Conservation (phyloP, 2,329 filamentous ascomycete species). For the Endoconidiophora polonica region DNA sequence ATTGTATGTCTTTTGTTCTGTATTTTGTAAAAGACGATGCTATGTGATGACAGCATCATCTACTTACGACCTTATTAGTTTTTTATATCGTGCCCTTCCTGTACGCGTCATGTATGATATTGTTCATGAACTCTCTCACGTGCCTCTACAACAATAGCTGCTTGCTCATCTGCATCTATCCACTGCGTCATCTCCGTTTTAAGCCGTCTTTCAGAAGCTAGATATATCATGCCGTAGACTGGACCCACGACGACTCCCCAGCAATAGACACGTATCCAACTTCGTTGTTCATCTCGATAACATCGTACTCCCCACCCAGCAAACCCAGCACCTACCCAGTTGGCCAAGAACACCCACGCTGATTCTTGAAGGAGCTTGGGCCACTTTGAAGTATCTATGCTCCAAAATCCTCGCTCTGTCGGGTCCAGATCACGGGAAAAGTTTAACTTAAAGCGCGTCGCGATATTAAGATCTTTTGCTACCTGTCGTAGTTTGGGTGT, state of each 20-base stretch:
- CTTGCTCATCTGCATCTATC: constrained; percentile 45
- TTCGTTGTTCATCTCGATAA: constrained; percentile 26
- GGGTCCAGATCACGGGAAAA: background rate
- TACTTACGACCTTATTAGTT: too few relatives aligned
- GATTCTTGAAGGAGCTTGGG: constrained; percentile 26
- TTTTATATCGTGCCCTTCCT: too few relatives aligned
- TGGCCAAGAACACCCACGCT: constrained; percentile 45
- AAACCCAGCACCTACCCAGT: constrained; percentile 39
- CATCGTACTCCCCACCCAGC: constrained; percentile 55
- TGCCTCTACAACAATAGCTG: constrained; percentile 27
- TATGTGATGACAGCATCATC: too few relatives aligned
- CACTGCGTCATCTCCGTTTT: constrained; percentile 42
- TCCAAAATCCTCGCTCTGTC: constrained; percentile 68
- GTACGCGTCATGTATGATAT: too few relatives aligned
- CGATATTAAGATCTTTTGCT: constrained; percentile 32
- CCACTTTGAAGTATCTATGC: constrained; percentile 43
- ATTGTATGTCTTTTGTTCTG: too few relatives aligned
- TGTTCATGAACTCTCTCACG: constrained; percentile 10
- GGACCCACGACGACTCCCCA: constrained; percentile 62
- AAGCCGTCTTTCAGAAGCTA: constrained; percentile 50
- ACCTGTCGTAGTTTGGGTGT: constrained; percentile 39
- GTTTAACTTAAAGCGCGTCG: constrained; percentile 28
- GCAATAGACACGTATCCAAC: constrained; percentile 49
- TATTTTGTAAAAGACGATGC: too few relatives aligned
- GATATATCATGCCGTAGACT: constrained; percentile 57